Base-by-base conservation (phyloP, 257 asterid genomes). In the Forsythia suspensa region DNA sequence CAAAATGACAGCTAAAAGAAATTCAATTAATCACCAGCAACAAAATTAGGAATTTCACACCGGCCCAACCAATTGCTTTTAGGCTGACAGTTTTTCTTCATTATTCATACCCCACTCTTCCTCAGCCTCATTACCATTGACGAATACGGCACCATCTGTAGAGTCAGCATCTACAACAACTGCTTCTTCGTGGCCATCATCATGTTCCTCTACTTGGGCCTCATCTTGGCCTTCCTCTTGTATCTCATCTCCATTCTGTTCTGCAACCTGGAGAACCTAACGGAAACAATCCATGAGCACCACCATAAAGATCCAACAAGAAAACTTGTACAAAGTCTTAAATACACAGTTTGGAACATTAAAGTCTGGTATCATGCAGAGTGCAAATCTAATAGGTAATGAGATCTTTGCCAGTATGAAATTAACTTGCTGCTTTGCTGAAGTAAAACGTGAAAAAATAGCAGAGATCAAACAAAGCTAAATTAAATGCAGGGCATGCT, bases 61-160 rank as follows among this genome's bases (percentile, higher is more conserved):
- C 38, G 87, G 89, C 85, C 93, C 90, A 90, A 86, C 91, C 90
- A 90, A 89, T 83, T 85, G 93, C 94, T 86, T 89, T 90, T 90
- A 94, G 89, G 88, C 94, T 88, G 97, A 87, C 84, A 88, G 79
- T 87, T 94, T 92, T 89, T 87, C 97, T 87, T 89, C 95, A 88
- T 86, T 86, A 86, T 96, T 86, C 92, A 86, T 92, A 94, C 96
- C 98, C 95, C 96, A 89, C 94, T 90, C 88, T 92, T 94, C 95
- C 84, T 88, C 96, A 76, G 86, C 95, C 85, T 90, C 98, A 29
- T 86, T 88, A 21, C 94, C 97, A 11, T 91, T 92, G 79, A 92
- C 90, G 42, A 91, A 92, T 65, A 90, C 88, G 39, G 92, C 94
- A 72, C 97, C 95, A 79, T 92, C 95, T 37, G 91, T 88, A 74